Conservation (phyloP, 176 grass and related monocot genomes). For the Oryza glumipatula region DNA sequence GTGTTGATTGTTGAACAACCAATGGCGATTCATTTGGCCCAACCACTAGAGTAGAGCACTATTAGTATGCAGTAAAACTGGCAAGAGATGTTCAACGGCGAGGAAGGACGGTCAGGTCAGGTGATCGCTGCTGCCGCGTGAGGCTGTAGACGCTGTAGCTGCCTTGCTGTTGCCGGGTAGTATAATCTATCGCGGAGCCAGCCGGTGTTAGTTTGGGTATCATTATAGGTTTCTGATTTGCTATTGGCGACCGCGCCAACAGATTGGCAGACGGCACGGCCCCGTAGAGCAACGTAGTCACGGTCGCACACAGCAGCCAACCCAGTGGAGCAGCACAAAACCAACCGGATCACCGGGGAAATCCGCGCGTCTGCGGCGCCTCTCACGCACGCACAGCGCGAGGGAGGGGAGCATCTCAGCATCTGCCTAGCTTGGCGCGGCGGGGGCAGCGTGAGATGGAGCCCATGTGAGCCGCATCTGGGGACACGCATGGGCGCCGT, state of each 20-base stretch:
- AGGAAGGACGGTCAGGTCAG: neutral
- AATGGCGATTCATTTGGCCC: neutral
- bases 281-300: neutral
- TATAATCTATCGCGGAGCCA: neutral
- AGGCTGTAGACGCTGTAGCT: neutral
- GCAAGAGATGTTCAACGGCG: neutral
- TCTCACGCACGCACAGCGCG: constrained; percentile 1
- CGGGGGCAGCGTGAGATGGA: neutral
- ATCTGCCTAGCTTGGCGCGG: neutral
- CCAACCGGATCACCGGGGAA: neutral
- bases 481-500: no score
- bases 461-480: constrained; percentile 27
- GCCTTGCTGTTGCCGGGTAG: constrained; percentile 2
- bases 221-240: no score
- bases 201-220: no score
- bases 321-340: neutral
- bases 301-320: neutral
- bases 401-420: neutral
- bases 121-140: no score
- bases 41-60: neutral
- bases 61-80: neutral
- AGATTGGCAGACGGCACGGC: neutral
- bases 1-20: neutral
- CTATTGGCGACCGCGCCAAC: neutral
- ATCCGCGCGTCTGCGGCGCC: neutral